phyloP scores from a whole-genome alignment of 2,329 filamentous ascomycete species.

The Fusarium torulosum region DNA sequence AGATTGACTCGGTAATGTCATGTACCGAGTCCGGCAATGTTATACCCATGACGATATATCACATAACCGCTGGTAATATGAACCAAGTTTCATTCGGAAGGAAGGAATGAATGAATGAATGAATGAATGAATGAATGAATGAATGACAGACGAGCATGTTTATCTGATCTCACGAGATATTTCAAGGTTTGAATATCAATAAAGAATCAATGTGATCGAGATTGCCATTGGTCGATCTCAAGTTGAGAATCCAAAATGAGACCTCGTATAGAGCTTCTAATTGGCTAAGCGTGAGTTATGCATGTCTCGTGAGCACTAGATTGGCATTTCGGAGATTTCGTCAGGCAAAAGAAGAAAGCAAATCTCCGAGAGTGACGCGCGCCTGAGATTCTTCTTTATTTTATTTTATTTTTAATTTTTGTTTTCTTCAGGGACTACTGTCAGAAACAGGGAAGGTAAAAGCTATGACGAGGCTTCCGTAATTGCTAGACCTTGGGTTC shows the following conservation, averaged over 20 bases:
- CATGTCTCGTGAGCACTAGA: conserved; percentile 34
- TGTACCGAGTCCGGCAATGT: conserved; percentile 1
- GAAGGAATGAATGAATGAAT: neutral
- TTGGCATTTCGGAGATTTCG: conserved; percentile 43
- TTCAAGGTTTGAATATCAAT: conserved; percentile 4
- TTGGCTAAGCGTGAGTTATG: conserved; percentile 31
- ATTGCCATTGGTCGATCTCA: conserved; percentile 29
- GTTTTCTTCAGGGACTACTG: neutral
- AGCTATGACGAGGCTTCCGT: conserved; percentile 21
- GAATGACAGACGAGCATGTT: conserved; percentile 3
- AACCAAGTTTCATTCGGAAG: neutral
- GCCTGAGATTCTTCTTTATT: neutral
- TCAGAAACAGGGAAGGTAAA: conserved; percentile 32
- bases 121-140: neutral
- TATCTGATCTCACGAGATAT: neutral
- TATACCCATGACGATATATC: neutral
- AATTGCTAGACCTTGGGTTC: conserved; percentile 11
- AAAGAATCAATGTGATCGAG: neutral
- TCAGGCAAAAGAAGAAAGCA: conserved; percentile 37
- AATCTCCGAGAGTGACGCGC: conserved; percentile 44
- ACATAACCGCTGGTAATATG: neutral
- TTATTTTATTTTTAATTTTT: neutral
- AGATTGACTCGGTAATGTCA: conserved; percentile 3
- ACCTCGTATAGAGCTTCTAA: conserved; percentile 18
- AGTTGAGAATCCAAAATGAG: conserved; percentile 25